Evolutionary conservation across 2,329 filamentous ascomycete species (phyloP), one percentile per base, ranked within the genome.

Genomic region (Fusarium pseudocircinatum): DNA sequence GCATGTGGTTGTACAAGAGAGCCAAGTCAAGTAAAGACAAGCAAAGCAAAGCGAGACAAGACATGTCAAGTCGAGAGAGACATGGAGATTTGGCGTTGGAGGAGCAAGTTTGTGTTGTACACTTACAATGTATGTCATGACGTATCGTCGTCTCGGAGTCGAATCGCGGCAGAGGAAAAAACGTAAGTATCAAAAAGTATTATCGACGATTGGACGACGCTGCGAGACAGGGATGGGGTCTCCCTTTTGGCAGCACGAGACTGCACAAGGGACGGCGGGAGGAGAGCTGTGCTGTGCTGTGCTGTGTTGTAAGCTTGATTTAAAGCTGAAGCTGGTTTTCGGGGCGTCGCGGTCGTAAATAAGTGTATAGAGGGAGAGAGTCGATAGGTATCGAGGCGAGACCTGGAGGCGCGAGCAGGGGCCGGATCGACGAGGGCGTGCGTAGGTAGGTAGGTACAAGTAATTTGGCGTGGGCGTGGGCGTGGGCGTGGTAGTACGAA

Each of bases 91-190:
- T 65, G 66, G 30, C n/a, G 26, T 69, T 63, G 66, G 50, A 60
- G 63, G 46, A 61, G 64, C 63, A 59, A 58, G 47, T 68, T 72
- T 74, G 60, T 65, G 58, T 54, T 66, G 58, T 60, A 62, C 57
- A 83, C 81, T 83, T 79, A 83, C 81, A 79, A 82, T 83, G 76
- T 82, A 82, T 78, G 81, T 82, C 81, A 83, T 83, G 79, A 79
- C 79, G 80, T 81, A 81, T 81, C 64, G 63, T 60, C 54, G 63
- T 61, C 54, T 73, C 64, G n/a, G 56, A 56, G 56, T 68, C 67
- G 67, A 75, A 69, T 74, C 63, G 65, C 66, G 56, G 59, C 70
- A 61, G 58, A 56, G 61, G 37, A 61, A 64, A 26, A 26, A 54
- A 56, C 34, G 52, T 26, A 36, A 63, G 46, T n/a, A 50, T 36